Conservation (phyloP, 192 early-diverging fungal genomes). For the Linnemannia hyalina region DNA sequence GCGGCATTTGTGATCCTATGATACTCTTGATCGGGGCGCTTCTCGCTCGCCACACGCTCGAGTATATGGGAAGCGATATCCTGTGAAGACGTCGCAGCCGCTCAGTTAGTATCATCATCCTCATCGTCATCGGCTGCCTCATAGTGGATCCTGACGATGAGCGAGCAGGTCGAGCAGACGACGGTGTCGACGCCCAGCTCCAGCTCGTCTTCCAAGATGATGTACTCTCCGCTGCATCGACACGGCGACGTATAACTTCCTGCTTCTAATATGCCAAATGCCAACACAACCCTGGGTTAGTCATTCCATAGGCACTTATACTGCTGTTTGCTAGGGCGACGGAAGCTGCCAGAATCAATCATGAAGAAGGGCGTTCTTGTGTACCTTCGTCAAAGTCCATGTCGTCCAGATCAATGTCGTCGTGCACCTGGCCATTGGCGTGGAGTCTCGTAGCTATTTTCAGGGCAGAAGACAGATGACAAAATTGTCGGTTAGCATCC, state of each 20-base stretch:
- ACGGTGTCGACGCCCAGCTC: slow-evolving; percentile 73
- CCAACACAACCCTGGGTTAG: neutral
- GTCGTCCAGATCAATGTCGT: slow-evolving; percentile 84
- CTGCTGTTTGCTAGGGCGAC: neutral
- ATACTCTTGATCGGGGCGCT: too few relatives aligned
- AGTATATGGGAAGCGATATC: too few relatives aligned
- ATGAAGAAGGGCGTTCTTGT: neutral
- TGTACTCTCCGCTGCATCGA: slow-evolving; percentile 75
- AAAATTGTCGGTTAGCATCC: neutral
- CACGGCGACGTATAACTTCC: slow-evolving; percentile 66
- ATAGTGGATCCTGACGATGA: slow-evolving; percentile 78
- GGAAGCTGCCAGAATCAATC: neutral
- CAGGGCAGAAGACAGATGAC: neutral
- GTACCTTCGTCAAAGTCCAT: slow-evolving; percentile 78
- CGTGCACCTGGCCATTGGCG: slow-evolving; percentile 72
- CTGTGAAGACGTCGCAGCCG: neutral
- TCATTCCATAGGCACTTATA: neutral
- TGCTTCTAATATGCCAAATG: slow-evolving; percentile 19
- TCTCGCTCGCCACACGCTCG: too few relatives aligned
- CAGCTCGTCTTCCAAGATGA: slow-evolving; percentile 73
- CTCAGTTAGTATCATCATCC: slow-evolving; percentile 12
- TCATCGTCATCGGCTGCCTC: slow-evolving; percentile 64
- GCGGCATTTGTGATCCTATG: too few relatives aligned
- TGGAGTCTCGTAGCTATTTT: slow-evolving; percentile 42
- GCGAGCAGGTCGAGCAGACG: slow-evolving; percentile 76